phyloP scores from a whole-genome alignment of 371 early-diverging fungal genomes.

The Lichtheimia ramosa region DNA sequence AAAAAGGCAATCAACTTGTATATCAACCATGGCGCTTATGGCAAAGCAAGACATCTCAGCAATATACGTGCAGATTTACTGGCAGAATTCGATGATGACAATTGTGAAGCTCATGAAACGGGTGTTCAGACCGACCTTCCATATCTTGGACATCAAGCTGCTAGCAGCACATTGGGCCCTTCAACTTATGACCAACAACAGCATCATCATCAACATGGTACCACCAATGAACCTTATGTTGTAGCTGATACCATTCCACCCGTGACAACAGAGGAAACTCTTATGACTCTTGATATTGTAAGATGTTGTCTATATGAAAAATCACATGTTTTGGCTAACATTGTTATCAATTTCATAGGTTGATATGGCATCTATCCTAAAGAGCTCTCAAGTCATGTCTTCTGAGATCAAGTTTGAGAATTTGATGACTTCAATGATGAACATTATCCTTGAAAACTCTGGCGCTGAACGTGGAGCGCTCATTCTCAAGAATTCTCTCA shows the following conservation, averaged over 20 bases:
- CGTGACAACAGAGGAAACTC: conserved; percentile 41
- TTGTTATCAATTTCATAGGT: background rate
- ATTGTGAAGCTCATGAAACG: conserved; percentile 24
- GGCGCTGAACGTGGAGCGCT: conserved; percentile 50
- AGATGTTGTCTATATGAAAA: background rate
- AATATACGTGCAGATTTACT: conserved; percentile 24
- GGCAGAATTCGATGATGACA: conserved; percentile 27
- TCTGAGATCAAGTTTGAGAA: conserved; percentile 47
- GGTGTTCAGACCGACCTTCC: conserved; percentile 48
- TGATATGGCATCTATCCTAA: conserved; percentile 50
- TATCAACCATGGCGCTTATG: conserved; percentile 34
- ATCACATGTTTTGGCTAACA: background rate
- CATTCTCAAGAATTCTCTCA: conserved; percentile 21
- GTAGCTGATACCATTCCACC: conserved; percentile 17
- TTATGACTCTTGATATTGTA: conserved; percentile 46
- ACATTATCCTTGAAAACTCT: conserved; percentile 46
- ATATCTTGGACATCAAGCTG: conserved; percentile 36
- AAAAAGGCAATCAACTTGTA: conserved; percentile 31
- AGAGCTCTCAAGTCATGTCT: conserved; percentile 49
- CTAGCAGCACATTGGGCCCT: conserved; percentile 20
- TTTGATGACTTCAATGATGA: conserved; percentile 41
- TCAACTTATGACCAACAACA: too few relatives aligned
- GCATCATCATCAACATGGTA: too few relatives aligned
- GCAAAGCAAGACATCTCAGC: conserved; percentile 36
- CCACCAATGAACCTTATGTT: too few relatives aligned